phyloP scores from a whole-genome alignment of 2,329 filamentous ascomycete genomes.

The Penicillium sp. region DNA sequence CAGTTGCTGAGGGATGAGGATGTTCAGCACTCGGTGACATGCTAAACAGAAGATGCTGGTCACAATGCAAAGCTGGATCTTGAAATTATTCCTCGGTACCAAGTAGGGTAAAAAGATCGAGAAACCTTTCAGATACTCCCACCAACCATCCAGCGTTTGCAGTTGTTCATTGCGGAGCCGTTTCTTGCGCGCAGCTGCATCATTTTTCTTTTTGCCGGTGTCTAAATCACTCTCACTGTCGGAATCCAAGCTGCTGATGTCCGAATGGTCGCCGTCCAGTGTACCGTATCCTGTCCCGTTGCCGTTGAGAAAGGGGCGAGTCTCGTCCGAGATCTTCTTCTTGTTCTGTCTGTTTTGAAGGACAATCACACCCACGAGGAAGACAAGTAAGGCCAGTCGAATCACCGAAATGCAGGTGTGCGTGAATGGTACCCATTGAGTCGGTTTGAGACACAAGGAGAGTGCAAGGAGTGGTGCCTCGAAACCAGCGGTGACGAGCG shows the following conservation, averaged over 20 bases:
- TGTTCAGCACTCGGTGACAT: conserved; percentile 5
- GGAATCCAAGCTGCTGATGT: conserved; percentile 5
- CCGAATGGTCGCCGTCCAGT: neutral
- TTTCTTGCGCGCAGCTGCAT: conserved; percentile 2
- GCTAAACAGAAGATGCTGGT: conserved; percentile 2
- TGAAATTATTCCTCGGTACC: conserved; percentile 4
- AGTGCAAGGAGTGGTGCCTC: conserved; percentile 11
- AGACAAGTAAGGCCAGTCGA: conserved; percentile 1
- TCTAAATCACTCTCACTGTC: conserved; percentile 7
- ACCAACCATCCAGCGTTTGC: conserved; percentile 6
- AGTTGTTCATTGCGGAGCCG: conserved; percentile 5
- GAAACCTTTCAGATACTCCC: conserved; percentile 6
- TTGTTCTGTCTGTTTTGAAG: conserved; percentile 1
- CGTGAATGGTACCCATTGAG: conserved; percentile 8
- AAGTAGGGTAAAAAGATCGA: conserved; percentile 10
- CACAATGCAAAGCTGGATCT: conserved; percentile 7
- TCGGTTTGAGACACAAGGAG: conserved; percentile 5
- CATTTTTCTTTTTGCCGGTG: neutral
- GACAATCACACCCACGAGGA: neutral
- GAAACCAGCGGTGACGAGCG: conserved; percentile 11
- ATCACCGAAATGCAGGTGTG: neutral
- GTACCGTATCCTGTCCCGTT: conserved; percentile 3
- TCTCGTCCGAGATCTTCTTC: conserved; percentile 2
- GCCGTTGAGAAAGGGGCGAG: conserved; percentile 6
- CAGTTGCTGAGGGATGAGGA: conserved; percentile 8